phyloP scores from a whole-genome alignment of 1,284 basidiomycete species.

The Irpex lacteus region DNA sequence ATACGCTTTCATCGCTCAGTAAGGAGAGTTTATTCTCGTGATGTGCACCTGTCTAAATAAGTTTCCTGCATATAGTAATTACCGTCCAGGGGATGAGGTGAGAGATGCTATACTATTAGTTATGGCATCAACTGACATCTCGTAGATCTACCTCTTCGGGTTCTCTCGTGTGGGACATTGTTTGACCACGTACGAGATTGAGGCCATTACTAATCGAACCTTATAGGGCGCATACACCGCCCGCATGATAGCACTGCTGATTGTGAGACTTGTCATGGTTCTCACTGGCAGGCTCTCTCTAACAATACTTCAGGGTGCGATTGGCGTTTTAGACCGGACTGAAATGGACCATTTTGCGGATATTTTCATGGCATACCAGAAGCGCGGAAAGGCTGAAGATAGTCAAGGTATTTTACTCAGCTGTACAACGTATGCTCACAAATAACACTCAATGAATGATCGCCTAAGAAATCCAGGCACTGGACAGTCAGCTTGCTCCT shows the following conservation, averaged over 20 bases:
- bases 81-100: slow-evolving; percentile 67
- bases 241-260: slow-evolving; percentile 66
- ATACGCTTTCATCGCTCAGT: slow-evolving; percentile 74
- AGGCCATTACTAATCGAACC: slow-evolving; percentile 3
- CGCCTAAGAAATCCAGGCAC: slow-evolving; percentile 38
- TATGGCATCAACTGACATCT: not conserved
- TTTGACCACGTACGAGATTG: not conserved
- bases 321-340: slow-evolving; percentile 61
- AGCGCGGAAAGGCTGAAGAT: slow-evolving; percentile 51
- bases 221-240: slow-evolving; percentile 67
- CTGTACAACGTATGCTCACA: slow-evolving; percentile 10
- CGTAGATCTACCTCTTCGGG: slow-evolving; percentile 69
- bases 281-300: not conserved
- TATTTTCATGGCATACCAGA: slow-evolving; percentile 61
- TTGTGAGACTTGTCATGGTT: slow-evolving; percentile 40
- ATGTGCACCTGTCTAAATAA: not conserved
- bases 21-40: slow-evolving; percentile 25
- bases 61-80: slow-evolving; percentile 45
- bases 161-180: slow-evolving; percentile 57
- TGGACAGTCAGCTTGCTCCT: slow-evolving; percentile 43
- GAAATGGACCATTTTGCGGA: slow-evolving; percentile 68
- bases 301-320: slow-evolving; percentile 26
- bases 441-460: not conserved
- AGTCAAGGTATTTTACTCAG: slow-evolving; percentile 36
- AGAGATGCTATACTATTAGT: not conserved